Evolutionary conservation across 1,284 basidiomycete genomes (phyloP).

Genomic region (Trichosporon sp.): DNA sequence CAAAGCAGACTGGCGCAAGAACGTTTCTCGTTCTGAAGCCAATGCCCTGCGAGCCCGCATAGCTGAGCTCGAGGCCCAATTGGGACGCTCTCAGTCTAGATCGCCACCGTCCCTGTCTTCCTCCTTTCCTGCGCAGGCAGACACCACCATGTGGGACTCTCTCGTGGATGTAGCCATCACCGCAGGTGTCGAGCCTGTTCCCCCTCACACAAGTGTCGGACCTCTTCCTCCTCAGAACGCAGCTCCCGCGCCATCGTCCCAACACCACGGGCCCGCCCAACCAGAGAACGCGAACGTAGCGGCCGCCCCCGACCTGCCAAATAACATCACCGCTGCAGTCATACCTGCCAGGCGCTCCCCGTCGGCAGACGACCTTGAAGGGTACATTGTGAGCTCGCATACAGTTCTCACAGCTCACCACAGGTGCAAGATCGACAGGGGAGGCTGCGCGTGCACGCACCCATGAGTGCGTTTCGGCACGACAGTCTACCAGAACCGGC

Average conservation of each 20-base stretch:
- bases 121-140: neutral
- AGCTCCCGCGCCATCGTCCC: neutral
- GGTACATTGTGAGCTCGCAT: neutral
- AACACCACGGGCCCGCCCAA: neutral
- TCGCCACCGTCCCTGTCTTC: neutral
- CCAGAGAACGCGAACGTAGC: neutral
- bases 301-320: neutral
- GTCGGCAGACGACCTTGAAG: conserved; percentile 7
- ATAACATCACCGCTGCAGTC: neutral
- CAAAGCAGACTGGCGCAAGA: conserved; percentile 30
- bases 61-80: conserved; percentile 23
- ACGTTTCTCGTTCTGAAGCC: conserved; percentile 28
- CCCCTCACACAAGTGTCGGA: neutral
- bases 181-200: neutral
- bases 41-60: conserved; percentile 28
- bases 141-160: neutral
- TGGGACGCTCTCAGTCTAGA: neutral
- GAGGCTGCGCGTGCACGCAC: conserved; percentile 19
- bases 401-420: neutral
- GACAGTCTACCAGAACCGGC: conserved; percentile 2
- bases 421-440: conserved; percentile 23
- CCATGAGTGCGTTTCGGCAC: conserved; percentile 15
- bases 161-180: neutral
- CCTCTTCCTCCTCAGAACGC: neutral
- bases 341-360: neutral